These are phyloP conservation scores for Zygotorulaspora chibaensis DNA, from an alignment of 805 yeast genomes.

Conservation along the genomic window DNA sequence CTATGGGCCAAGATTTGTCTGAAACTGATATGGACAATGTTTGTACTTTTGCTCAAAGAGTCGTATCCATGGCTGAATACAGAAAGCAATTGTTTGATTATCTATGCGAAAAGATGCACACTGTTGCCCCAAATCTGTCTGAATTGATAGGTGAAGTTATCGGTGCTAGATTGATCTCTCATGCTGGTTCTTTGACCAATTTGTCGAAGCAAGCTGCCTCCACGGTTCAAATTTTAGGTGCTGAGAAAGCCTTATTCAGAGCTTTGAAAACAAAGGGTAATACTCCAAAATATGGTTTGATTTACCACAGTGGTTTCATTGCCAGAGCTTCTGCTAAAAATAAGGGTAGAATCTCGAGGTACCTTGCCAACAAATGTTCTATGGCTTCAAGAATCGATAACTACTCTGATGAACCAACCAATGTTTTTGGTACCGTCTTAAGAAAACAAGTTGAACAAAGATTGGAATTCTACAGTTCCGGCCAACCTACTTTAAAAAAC, in stretches of 20 bases:
- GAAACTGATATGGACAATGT: conserved; percentile 93
- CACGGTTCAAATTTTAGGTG: conserved; percentile 96
- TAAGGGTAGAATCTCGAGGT: conserved; percentile 98
- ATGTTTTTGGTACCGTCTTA: conserved; percentile 82
- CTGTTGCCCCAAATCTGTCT: conserved; percentile 95
- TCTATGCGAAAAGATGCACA: conserved; percentile 92
- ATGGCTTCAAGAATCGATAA: conserved; percentile 98
- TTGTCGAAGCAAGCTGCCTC: conserved; percentile 98
- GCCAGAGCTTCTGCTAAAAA: conserved; percentile 93
- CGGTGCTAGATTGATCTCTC: conserved; percentile 97
- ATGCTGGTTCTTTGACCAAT: conserved; percentile 96
- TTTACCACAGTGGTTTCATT: conserved; percentile 90
- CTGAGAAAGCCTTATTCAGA: conserved; percentile 94
- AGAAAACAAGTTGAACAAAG: conserved; percentile 98
- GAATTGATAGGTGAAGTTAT: conserved; percentile 98
- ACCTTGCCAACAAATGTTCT: conserved; percentile 97
- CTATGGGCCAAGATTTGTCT: conserved; percentile 98
- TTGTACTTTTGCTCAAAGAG: conserved; percentile 86
- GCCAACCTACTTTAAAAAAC: conserved; percentile 95
- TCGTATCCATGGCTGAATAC: conserved; percentile 87
- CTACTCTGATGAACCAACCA: conserved; percentile 91
- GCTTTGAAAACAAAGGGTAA: conserved; percentile 95
- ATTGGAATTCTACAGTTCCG: conserved; percentile 91
- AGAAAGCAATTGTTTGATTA: conserved; percentile 78
- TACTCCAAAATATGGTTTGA: conserved; percentile 94